Evolutionary conservation across 2,329 filamentous ascomycete genomes (phyloP).

Genomic region (Colletotrichum aenigma): DNA sequence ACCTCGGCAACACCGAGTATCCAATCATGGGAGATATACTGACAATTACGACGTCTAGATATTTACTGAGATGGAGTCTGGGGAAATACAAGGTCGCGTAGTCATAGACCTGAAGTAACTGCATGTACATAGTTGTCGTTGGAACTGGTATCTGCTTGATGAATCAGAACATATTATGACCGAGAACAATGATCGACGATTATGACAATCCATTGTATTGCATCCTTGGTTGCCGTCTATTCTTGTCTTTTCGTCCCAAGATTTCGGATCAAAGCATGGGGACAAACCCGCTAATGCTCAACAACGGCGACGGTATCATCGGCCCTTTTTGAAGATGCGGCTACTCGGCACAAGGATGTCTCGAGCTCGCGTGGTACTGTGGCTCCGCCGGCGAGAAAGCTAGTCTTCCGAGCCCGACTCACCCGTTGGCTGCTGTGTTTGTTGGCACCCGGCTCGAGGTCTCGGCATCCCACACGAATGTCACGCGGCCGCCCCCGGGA

Average conservation of each 20-base stretch:
- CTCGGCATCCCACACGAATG: background rate
- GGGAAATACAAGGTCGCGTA: constrained; percentile 15
- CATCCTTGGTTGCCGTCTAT: background rate
- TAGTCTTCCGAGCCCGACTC: background rate
- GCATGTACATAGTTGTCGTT: background rate
- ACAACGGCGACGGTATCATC: background rate
- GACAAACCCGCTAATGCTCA: background rate
- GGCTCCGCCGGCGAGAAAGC: background rate
- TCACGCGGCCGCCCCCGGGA: background rate
- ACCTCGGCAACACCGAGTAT: background rate
- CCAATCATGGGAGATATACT: background rate
- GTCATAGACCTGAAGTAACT: constrained; percentile 14
- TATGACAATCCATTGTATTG: background rate
- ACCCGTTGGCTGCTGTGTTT: background rate
- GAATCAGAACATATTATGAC: background rate
- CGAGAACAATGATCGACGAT: background rate
- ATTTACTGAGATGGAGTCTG: constrained; percentile 13
- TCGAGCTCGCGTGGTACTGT: background rate
- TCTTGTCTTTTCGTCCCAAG: background rate
- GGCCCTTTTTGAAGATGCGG: background rate
- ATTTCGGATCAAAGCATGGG: background rate
- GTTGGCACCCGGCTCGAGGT: background rate
- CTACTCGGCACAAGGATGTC: background rate
- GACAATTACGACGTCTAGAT: background rate
- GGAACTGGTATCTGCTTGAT: background rate